These are phyloP conservation scores for Rhodomyrtus psidioides DNA, from an alignment of 441 rosid species.

Conservation along the genomic window DNA sequence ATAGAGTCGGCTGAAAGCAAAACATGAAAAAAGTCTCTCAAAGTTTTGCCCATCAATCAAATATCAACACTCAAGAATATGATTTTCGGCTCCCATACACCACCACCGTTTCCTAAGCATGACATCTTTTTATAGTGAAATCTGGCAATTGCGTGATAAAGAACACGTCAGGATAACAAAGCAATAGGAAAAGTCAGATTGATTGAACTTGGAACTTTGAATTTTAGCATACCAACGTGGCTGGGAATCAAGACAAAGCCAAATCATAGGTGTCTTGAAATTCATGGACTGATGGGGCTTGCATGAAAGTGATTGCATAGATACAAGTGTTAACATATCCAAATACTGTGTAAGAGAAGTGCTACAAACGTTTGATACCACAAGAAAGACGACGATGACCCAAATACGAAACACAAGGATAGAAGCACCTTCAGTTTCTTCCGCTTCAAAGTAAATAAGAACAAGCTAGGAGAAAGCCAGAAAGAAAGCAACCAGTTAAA, in stretches of 20 bases:
- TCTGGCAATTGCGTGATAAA: background rate
- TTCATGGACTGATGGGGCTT: background rate
- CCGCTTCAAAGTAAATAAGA: background rate
- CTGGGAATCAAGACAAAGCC: background rate
- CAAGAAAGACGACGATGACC: background rate
- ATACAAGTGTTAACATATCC: background rate
- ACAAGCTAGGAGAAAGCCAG: background rate
- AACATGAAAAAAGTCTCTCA: background rate
- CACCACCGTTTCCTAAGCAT: background rate
- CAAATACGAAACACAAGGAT: background rate
- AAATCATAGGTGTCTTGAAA: background rate
- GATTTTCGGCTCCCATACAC: background rate
- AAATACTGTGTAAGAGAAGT: background rate
- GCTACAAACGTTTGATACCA: background rate
- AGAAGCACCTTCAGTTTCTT: background rate
- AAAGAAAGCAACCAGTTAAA: background rate
- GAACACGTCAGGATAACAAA: background rate
- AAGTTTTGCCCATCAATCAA: background rate
- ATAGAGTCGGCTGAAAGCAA: background rate
- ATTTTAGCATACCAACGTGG: background rate
- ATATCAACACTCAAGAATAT: background rate
- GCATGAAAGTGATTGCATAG: background rate
- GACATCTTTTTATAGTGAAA: background rate
- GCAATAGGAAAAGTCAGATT: background rate
- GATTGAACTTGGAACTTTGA: background rate